Percentiles rank a stretch among this genome's conserved stretches.
Conservation (phyloP, 2,329 filamentous ascomycete genomes). For the Chaetomiaceae sp. region DNA sequence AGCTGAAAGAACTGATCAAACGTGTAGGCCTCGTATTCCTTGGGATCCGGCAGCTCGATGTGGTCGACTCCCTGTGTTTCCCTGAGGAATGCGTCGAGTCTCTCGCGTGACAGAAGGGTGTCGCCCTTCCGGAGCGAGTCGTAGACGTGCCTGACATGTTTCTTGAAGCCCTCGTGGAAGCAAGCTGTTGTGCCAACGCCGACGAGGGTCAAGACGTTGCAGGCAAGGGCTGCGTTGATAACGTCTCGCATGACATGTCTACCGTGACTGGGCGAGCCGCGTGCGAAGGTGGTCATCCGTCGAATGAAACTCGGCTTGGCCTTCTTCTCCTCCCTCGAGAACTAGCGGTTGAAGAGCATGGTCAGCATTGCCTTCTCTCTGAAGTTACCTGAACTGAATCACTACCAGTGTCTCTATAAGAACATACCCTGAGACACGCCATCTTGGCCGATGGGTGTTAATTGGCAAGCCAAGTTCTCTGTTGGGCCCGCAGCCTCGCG, state of each 20-base stretch:
- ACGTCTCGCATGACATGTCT: conserved; percentile 18
- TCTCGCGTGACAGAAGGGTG: conserved; percentile 33
- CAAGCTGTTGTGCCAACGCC: conserved; percentile 19
- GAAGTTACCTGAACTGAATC: neutral
- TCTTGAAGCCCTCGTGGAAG: conserved; percentile 40
- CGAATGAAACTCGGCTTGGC: conserved; percentile 23
- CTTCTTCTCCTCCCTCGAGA: conserved; percentile 19
- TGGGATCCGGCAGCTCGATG: conserved; percentile 19
- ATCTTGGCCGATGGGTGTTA: conserved; percentile 9
- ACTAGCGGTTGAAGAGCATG: conserved; percentile 6
- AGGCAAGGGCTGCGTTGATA: conserved; percentile 20
- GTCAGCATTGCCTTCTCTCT: conserved; percentile 6
- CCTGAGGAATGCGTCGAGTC: conserved; percentile 47
- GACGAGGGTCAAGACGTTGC: conserved; percentile 23
- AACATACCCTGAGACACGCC: conserved; percentile 19
- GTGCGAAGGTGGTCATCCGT: conserved; percentile 23
- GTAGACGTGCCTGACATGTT: conserved; percentile 46
- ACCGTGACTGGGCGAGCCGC: conserved; percentile 18
- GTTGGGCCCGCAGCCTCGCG: conserved; percentile 12
- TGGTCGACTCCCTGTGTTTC: conserved; percentile 43
- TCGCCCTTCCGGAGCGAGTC: conserved; percentile 38
- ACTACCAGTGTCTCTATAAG: neutral
- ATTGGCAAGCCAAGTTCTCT: conserved; percentile 12
- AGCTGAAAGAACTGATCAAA: conserved; percentile 48
- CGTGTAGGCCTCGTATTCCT: conserved; percentile 37